Evolutionary conservation across 2,329 filamentous ascomycete species (phyloP).

Genomic region (Epichloe gansuensis): DNA sequence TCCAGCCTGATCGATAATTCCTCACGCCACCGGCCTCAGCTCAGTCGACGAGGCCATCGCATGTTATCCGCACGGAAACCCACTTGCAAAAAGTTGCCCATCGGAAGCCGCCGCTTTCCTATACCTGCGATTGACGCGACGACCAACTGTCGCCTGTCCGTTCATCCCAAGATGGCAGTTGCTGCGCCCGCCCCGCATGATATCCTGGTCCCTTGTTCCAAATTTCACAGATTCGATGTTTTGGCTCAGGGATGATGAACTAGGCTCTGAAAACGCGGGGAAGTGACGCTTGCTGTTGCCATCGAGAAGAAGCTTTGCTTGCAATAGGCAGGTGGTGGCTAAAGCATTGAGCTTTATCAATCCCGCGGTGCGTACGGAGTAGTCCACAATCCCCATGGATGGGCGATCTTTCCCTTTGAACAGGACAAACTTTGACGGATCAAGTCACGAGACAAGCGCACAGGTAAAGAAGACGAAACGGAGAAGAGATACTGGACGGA

Average conservation of each 20-base stretch:
- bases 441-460: no score
- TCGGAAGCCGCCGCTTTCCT: background rate
- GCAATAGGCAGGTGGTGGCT: no score
- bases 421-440: no score
- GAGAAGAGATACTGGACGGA: background rate
- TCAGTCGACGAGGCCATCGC: background rate
- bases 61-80: background rate
- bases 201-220: background rate
- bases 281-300: no score
- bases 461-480: no score
- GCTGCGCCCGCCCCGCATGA: background rate
- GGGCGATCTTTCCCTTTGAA: no score
- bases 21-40: background rate
- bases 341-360: no score
- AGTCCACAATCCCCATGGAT: no score
- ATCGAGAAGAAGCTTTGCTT: no score
- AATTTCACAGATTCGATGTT: background rate
- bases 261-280: background rate
- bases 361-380: no score
- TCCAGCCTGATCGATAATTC: background rate
- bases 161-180: background rate
- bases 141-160: background rate
- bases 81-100: background rate
- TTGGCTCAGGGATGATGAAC: background rate
- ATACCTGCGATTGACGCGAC: background rate